These are phyloP conservation scores for Apiotrichum veenhuisii DNA, from an alignment of 1,284 basidiomycete genomes.

Conservation along the genomic window DNA sequence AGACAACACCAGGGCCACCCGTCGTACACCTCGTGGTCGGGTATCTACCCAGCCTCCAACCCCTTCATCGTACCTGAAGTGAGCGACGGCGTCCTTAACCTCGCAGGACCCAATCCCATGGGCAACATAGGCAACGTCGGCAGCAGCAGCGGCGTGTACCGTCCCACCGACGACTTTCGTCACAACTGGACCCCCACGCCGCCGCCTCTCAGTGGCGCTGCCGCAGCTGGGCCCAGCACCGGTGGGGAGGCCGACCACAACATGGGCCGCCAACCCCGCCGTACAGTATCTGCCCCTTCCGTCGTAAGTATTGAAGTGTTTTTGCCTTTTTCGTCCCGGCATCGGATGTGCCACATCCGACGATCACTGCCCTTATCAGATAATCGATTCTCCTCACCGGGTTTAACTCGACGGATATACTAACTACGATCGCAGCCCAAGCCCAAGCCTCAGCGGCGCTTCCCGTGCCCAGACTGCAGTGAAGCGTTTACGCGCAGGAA, in stretches of 20 bases:
- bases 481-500: slow-evolving; percentile 23
- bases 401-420: too few relatives aligned
- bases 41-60: background rate
- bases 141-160: background rate
- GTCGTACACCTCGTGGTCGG: background rate
- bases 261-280: background rate
- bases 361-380: too few relatives aligned
- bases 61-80: background rate
- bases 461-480: slow-evolving; percentile 18
- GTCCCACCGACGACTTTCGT: background rate
- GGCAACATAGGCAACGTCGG: background rate
- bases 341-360: too few relatives aligned
- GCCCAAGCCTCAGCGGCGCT: slow-evolving; percentile 10
- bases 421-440: too few relatives aligned
- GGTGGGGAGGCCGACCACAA: background rate
- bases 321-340: background rate
- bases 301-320: slow-evolving; percentile 3
- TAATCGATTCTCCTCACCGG: too few relatives aligned
- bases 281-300: slow-evolving; percentile 1
- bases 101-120: background rate
- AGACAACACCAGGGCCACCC: background rate
- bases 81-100: background rate
- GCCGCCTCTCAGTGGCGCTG: background rate
- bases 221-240: background rate
- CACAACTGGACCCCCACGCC: background rate